phyloP scores from a whole-genome alignment of 768 basidiomycete genomes.

The Leucogyrophana mollusca region DNA sequence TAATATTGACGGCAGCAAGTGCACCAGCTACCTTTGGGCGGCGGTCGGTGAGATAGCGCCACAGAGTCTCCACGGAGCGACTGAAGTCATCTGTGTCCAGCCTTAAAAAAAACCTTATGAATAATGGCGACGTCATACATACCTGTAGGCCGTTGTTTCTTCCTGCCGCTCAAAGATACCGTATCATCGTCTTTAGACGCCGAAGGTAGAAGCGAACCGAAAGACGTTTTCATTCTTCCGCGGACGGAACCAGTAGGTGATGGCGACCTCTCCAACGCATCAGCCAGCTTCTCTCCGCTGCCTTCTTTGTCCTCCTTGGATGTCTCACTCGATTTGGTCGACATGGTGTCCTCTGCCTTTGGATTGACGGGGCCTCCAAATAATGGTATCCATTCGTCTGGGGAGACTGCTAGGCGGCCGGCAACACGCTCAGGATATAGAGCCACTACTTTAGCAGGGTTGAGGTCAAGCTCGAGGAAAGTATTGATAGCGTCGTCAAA shows the following conservation, averaged over 20 bases:
- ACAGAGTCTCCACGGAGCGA: conserved; percentile 82
- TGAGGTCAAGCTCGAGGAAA: conserved; percentile 85
- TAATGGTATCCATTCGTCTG: conserved; percentile 72
- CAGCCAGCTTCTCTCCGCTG: conserved; percentile 22
- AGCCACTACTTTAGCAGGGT: conserved; percentile 91
- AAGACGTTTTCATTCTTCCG: conserved; percentile 50
- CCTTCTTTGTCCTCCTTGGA: conserved; percentile 14
- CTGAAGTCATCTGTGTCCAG: conserved; percentile 54
- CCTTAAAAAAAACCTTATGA: conserved; percentile 16
- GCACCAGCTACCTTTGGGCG: conserved; percentile 84
- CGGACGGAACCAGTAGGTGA: conserved; percentile 42
- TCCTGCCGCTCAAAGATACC: conserved; percentile 46
- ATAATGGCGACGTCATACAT: not conserved
- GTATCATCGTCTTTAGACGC: conserved; percentile 62
- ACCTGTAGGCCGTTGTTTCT: conserved; percentile 26
- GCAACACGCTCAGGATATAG: conserved; percentile 82
- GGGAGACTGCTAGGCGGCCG: conserved; percentile 71
- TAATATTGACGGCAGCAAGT: conserved; percentile 66
- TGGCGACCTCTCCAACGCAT: conserved; percentile 28
- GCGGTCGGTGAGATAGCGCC: conserved; percentile 85
- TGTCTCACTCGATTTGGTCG: conserved; percentile 25
- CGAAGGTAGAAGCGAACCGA: conserved; percentile 46
- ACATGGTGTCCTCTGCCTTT: conserved; percentile 23
- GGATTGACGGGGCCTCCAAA: conserved; percentile 70
- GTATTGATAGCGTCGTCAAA: conserved; percentile 82